A percentile compares a stretch with the other conserved stretches of the same genome.
Conservation (phyloP, 306 rosid genomes). For the Vigna hirtella region DNA sequence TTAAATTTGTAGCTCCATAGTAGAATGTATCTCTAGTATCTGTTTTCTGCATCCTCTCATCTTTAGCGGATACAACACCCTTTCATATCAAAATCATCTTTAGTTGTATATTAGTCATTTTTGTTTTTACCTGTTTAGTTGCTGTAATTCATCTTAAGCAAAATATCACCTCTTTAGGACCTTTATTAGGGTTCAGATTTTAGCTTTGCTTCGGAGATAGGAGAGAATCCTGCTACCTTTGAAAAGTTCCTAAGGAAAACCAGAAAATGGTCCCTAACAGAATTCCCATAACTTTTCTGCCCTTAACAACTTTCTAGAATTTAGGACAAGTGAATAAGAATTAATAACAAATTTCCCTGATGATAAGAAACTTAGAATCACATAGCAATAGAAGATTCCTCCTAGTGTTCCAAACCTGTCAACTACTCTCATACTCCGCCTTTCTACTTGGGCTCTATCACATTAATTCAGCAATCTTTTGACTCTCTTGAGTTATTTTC, state of each 20-base stretch:
- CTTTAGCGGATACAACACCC: neutral
- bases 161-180: neutral
- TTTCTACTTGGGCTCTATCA: no score
- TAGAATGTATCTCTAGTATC: constrained; percentile 6
- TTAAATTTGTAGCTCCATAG: neutral
- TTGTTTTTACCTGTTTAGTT: constrained; percentile 13
- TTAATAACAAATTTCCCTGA: neutral
- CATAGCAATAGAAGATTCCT: neutral
- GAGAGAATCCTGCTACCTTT: neutral
- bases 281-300: neutral
- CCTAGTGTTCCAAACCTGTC: neutral
- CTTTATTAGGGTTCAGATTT: neutral
- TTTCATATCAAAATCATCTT: constrained; percentile 6
- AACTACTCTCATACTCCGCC: neutral
- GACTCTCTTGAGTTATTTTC: no score
- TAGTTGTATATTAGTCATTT: constrained; percentile 9
- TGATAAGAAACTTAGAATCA: neutral
- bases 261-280: neutral
- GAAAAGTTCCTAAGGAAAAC: neutral
- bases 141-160: neutral
- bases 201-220: neutral
- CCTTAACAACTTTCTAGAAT: neutral
- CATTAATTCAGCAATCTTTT: no score
- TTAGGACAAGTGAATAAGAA: neutral
- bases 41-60: constrained; percentile 14